phyloP scores from a whole-genome alignment of 2,329 filamentous ascomycete genomes.

The Salinomyces thailandicus region DNA sequence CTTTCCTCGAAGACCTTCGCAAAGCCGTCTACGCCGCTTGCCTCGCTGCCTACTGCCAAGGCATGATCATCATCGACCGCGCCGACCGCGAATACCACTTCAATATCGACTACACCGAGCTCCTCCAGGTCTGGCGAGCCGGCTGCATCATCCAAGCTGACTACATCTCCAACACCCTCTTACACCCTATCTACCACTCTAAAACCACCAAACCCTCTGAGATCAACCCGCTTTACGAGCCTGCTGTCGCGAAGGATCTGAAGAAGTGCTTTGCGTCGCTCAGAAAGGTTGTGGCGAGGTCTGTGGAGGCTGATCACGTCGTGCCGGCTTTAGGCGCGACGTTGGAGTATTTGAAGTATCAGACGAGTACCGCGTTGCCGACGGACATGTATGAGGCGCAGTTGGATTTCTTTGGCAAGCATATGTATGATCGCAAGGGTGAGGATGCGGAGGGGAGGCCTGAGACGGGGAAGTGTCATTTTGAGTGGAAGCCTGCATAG shows the following conservation, averaged over 20 bases:
- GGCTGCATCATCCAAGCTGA: conserved; percentile 64
- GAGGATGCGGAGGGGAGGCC: conserved; percentile 42
- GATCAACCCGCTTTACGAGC: conserved; percentile 38
- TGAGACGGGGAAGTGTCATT: conserved; percentile 50
- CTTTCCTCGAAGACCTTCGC: conserved; percentile 49
- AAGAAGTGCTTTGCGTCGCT: conserved; percentile 40
- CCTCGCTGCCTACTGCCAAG: conserved; percentile 54
- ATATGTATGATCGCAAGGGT: conserved; percentile 52
- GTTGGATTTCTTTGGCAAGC: conserved; percentile 59
- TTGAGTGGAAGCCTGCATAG: conserved; percentile 47
- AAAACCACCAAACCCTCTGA: conserved; percentile 26
- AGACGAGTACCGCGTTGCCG: conserved; percentile 48
- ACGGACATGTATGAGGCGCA: conserved; percentile 62
- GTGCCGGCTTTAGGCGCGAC: conserved; percentile 51
- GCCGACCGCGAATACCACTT: conserved; percentile 50
- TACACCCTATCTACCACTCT: conserved; percentile 37
- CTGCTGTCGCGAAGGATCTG: conserved; percentile 44
- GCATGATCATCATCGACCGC: conserved; percentile 52
- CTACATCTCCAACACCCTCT: conserved; percentile 47
- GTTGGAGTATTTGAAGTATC: conserved; percentile 58
- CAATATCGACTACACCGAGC: conserved; percentile 43
- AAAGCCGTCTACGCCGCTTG: conserved; percentile 52
- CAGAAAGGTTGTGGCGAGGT: conserved; percentile 47
- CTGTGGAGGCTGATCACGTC: conserved; percentile 47
- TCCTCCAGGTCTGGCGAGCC: conserved; percentile 55